Conservation (phyloP, 768 basidiomycete genomes). For the Saitozyma sp. region DNA sequence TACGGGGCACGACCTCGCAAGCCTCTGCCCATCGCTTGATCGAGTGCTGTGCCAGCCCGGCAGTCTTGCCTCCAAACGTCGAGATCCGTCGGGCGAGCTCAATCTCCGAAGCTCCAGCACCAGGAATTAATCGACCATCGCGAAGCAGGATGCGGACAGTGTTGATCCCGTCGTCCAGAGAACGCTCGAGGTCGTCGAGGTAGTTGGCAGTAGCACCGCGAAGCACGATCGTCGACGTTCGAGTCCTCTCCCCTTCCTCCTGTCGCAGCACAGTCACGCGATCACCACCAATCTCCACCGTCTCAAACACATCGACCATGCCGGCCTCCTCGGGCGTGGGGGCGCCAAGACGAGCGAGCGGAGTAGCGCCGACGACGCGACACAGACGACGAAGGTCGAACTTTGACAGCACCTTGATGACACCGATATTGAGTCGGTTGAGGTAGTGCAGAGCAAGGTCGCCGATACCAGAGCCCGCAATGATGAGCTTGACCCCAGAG, state of each 20-base stretch:
- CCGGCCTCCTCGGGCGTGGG: constrained; percentile 97
- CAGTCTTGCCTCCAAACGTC: constrained; percentile 79
- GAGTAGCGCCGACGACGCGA: constrained; percentile 93
- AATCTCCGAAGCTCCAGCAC: constrained; percentile 90
- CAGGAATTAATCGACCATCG: constrained; percentile 84
- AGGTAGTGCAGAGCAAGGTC: constrained; percentile 97
- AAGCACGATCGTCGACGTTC: constrained; percentile 90
- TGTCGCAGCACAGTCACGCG: constrained; percentile 95
- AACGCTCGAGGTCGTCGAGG: constrained; percentile 92
- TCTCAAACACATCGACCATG: constrained; percentile 89
- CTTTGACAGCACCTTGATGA: constrained; percentile 95
- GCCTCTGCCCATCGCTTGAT: constrained; percentile 86
- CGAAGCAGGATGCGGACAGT: constrained; percentile 91
- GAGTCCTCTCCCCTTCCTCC: constrained; percentile 75
- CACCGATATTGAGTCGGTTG: constrained; percentile 87
- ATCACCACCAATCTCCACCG: constrained; percentile 93
- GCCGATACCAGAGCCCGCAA: constrained; percentile 88
- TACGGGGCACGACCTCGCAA: constrained; percentile 87
- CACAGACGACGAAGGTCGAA: constrained; percentile 93
- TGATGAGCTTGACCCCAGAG: constrained; percentile 87
- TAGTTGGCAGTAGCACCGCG: constrained; percentile 93
- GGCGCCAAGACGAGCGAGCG: constrained; percentile 90
- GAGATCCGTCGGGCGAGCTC: constrained; percentile 86
- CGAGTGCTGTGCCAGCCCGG: constrained; percentile 88
- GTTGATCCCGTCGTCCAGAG: constrained; percentile 94